These are phyloP conservation scores for Leptosphaerulina australis DNA, from an alignment of 2,329 filamentous ascomycete species.

Conservation along the genomic window DNA sequence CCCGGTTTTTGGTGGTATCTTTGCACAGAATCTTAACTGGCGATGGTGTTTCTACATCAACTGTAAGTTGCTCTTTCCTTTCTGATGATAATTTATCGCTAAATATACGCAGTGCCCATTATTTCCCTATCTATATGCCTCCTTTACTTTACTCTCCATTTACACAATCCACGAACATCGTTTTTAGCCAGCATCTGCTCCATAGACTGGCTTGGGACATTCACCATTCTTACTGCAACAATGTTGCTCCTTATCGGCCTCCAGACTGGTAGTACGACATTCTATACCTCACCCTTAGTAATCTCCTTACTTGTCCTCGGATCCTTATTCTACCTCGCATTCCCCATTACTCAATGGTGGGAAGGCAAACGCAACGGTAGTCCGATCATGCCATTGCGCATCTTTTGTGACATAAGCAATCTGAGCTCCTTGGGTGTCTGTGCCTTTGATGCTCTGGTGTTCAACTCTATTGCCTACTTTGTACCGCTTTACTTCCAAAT, in stretches of 20 bases:
- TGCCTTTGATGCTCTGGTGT: conserved; percentile 61
- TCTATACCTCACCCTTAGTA: conserved; percentile 58
- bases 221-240: conserved; percentile 56
- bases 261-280: conserved; percentile 57
- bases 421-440: conserved; percentile 60
- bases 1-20: conserved; percentile 60
- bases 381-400: conserved; percentile 72
- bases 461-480: conserved; percentile 72
- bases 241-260: conserved; percentile 60
- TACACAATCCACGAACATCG: conserved; percentile 59
- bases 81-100: too few relatives aligned
- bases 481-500: conserved; percentile 77
- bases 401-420: conserved; percentile 64
- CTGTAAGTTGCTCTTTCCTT: too few relatives aligned
- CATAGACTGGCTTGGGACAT: conserved; percentile 60
- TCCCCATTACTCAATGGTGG: conserved; percentile 68
- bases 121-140: conserved; percentile 56
- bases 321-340: conserved; percentile 51
- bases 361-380: conserved; percentile 63
- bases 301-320: conserved; percentile 60
- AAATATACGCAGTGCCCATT: conserved; percentile 51
- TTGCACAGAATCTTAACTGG: conserved; percentile 56
- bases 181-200: conserved; percentile 55
- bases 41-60: conserved; percentile 57
- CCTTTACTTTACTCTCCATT: conserved; percentile 58